Evolutionary conservation across 208 protist genomes (phyloP).

Genomic region (Wallacemonas sp.): DNA sequence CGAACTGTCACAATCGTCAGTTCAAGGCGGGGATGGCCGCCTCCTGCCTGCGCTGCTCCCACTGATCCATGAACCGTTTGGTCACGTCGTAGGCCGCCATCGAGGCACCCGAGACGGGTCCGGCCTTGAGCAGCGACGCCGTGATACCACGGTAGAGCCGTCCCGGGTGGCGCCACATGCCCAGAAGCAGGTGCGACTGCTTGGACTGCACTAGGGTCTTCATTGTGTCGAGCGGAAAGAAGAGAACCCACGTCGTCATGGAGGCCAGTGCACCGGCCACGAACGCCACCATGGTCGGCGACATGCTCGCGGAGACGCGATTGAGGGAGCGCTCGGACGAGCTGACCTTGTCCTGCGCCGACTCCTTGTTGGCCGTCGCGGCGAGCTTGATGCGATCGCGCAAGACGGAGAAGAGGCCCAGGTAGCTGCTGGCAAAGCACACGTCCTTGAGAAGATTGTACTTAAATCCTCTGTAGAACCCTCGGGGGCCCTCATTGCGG

Average conservation of each 20-base stretch:
- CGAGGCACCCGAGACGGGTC: slow-evolving; percentile 68
- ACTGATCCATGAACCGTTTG: slow-evolving; percentile 21
- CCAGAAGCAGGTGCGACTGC: slow-evolving; percentile 26
- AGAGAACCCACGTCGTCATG: slow-evolving; percentile 73
- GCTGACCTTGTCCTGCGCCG: neutral
- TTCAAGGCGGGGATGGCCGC: neutral
- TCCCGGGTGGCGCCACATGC: slow-evolving; percentile 25
- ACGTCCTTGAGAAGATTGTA: slow-evolving; percentile 78
- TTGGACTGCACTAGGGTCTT: slow-evolving; percentile 85
- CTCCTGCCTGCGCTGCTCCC: neutral
- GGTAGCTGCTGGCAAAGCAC: slow-evolving; percentile 73
- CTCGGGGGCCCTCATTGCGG: slow-evolving; percentile 49
- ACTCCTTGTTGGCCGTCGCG: neutral
- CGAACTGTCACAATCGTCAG: too few species aligned
- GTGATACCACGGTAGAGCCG: slow-evolving; percentile 68
- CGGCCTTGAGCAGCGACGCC: slow-evolving; percentile 72
- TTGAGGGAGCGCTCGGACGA: too few species aligned
- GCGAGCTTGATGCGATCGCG: slow-evolving; percentile 17
- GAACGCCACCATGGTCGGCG: slow-evolving; percentile 38
- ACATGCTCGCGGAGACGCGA: neutral
- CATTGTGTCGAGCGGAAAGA: slow-evolving; percentile 86
- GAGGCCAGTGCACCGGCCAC: slow-evolving; percentile 56
- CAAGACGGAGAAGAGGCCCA: slow-evolving; percentile 72
- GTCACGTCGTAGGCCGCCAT: slow-evolving; percentile 80
- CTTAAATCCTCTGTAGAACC: slow-evolving; percentile 81